phyloP scores from a whole-genome alignment of 2,329 filamentous ascomycete species.

The Tolypocladium tropicale region DNA sequence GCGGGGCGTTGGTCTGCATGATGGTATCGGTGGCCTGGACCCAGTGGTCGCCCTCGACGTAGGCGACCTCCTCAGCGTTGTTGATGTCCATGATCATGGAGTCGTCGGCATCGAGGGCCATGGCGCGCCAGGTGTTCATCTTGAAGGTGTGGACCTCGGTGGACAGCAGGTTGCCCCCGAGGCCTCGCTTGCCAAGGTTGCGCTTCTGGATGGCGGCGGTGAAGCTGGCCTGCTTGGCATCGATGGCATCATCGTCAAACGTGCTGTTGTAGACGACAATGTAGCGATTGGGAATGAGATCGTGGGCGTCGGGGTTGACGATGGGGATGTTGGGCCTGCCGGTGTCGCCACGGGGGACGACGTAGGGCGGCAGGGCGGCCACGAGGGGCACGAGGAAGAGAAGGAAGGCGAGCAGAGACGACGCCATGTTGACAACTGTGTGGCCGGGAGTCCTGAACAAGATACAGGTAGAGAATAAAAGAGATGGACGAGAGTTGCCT shows the following conservation, averaged over 20 bases:
- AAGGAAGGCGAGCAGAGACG: slow-evolving; percentile 12
- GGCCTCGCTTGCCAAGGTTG: slow-evolving; percentile 42
- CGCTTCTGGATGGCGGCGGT: slow-evolving; percentile 42
- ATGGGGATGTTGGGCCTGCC: slow-evolving; percentile 27
- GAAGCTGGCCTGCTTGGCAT: slow-evolving; percentile 37
- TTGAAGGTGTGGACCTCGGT: slow-evolving; percentile 34
- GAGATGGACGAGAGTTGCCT: neutral
- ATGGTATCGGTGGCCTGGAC: slow-evolving; percentile 33
- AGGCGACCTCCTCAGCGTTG: slow-evolving; percentile 36
- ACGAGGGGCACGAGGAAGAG: slow-evolving; percentile 16
- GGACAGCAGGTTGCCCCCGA: slow-evolving; percentile 36
- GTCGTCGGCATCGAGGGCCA: slow-evolving; percentile 42
- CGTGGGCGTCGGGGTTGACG: slow-evolving; percentile 34
- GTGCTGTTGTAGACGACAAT: slow-evolving; percentile 56
- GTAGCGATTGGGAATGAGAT: slow-evolving; percentile 46
- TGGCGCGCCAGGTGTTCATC: slow-evolving; percentile 41
- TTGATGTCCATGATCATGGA: slow-evolving; percentile 38
- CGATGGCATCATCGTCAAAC: slow-evolving; percentile 36
- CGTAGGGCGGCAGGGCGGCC: slow-evolving; percentile 13
- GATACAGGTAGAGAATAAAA: neutral
- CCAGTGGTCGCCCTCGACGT: slow-evolving; percentile 42
- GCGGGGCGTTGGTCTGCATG: slow-evolving; percentile 42
- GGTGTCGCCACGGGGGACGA: slow-evolving; percentile 4
- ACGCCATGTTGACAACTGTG: neutral
- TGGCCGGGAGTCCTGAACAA: neutral